These are phyloP conservation scores for Boletus insuetus DNA, from an alignment of 768 basidiomycete genomes.

Conservation along the genomic window DNA sequence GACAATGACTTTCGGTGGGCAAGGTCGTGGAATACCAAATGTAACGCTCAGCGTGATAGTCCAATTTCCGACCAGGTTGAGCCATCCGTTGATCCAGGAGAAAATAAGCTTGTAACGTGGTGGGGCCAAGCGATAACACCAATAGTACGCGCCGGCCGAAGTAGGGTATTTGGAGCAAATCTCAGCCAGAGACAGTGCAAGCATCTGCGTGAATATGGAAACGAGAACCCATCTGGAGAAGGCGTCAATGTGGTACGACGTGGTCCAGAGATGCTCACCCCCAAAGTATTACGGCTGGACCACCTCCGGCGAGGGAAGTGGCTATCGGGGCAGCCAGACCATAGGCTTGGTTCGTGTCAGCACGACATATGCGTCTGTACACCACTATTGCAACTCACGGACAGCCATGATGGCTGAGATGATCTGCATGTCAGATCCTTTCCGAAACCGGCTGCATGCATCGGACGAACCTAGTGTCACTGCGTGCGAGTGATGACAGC, in stretches of 20 bases:
- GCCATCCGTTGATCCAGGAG: constrained; percentile 70
- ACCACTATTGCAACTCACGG: constrained; percentile 40
- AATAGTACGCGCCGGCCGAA: constrained; percentile 62
- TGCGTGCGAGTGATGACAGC: constrained; percentile 13
- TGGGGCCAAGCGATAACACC: constrained; percentile 60
- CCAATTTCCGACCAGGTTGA: constrained; percentile 68
- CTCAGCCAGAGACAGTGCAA: constrained; percentile 56
- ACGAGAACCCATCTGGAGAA: constrained; percentile 48
- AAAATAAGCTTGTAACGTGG: constrained; percentile 48
- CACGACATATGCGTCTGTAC: not conserved
- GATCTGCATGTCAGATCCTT: constrained; percentile 2
- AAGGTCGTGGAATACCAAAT: constrained; percentile 39
- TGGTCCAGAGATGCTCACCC: constrained; percentile 36
- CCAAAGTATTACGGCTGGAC: constrained; percentile 58
- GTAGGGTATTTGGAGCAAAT: constrained; percentile 61
- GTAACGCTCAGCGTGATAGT: constrained; percentile 64
- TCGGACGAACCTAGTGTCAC: constrained; percentile 46
- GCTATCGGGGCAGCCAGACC: constrained; percentile 56
- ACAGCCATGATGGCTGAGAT: constrained; percentile 56
- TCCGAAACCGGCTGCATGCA: not conserved
- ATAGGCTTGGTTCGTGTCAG: constrained; percentile 40
- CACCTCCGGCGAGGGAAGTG: constrained; percentile 53
- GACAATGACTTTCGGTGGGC: not conserved
- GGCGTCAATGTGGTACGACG: not conserved
- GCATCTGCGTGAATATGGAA: constrained; percentile 43